Conservation (phyloP, 495 filamentous ascomycete species). For the Aspergillus carlsbadensis region DNA sequence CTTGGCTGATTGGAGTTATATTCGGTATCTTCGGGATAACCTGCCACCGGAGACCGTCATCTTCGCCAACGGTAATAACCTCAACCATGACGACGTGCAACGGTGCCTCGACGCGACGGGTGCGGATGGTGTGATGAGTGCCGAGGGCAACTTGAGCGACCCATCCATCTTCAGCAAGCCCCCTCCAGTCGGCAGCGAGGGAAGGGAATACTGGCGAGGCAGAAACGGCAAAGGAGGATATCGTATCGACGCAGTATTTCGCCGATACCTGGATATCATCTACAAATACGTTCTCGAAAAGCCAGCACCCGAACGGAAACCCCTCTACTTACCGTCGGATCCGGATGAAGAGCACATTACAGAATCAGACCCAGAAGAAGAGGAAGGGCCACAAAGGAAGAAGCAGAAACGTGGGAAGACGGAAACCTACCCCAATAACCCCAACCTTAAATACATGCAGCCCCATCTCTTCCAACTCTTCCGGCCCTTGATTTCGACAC, state of each 20-base stretch:
- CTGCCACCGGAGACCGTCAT: slow-evolving; percentile 86
- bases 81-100: slow-evolving; percentile 78
- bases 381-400: slow-evolving; percentile 54
- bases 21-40: slow-evolving; percentile 79
- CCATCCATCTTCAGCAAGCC: slow-evolving; percentile 78
- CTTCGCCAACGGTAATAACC: slow-evolving; percentile 94
- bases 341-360: slow-evolving; percentile 31
- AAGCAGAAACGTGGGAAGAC: slow-evolving; percentile 58
- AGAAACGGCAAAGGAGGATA: slow-evolving; percentile 81
- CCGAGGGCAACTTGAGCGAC: slow-evolving; percentile 90
- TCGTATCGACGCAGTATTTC: slow-evolving; percentile 80
- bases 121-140: slow-evolving; percentile 92
- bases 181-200: slow-evolving; percentile 61
- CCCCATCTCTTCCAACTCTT: slow-evolving; percentile 92
- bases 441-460: slow-evolving; percentile 68
- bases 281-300: slow-evolving; percentile 68
- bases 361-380: slow-evolving; percentile 32
- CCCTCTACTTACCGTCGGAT: slow-evolving; percentile 74
- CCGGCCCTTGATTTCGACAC: slow-evolving; percentile 69
- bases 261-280: slow-evolving; percentile 88
- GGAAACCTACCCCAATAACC: slow-evolving; percentile 63
- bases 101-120: slow-evolving; percentile 80
- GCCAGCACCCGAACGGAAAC: slow-evolving; percentile 60
- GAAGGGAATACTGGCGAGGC: slow-evolving; percentile 81
- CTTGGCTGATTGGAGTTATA: slow-evolving; percentile 83